A percentile compares a stretch with the other conserved stretches of the same genome.
These are phyloP conservation scores for Polychaeton citri DNA, from an alignment of 2,329 filamentous ascomycete species.

Conservation along the genomic window DNA sequence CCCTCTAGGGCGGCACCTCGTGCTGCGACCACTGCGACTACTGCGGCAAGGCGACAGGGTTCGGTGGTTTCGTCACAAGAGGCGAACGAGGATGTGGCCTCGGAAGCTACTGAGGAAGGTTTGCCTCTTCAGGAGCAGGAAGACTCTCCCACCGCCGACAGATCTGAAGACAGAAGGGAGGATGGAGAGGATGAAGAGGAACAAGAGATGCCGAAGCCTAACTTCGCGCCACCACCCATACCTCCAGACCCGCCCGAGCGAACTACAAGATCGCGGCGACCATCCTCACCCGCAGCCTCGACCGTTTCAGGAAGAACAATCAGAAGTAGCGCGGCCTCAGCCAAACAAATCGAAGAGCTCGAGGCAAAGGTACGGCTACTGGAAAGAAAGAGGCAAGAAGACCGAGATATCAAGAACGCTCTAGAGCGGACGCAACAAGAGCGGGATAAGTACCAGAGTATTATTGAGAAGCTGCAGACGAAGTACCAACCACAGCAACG, in stretches of 20 bases:
- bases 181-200: conserved; percentile 9
- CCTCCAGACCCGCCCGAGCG: conserved; percentile 10
- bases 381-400: conserved; percentile 75
- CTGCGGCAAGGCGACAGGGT: not conserved
- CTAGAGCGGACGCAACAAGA: conserved; percentile 66
- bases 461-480: conserved; percentile 80
- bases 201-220: conserved; percentile 6
- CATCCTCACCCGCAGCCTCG: conserved; percentile 20
- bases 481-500: conserved; percentile 79
- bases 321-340: conserved; percentile 37
- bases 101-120: too few relatives aligned
- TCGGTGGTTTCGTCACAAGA: not conserved
- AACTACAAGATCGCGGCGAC: conserved; percentile 13
- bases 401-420: conserved; percentile 70
- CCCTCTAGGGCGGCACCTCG: not conserved
- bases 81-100: not conserved
- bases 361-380: conserved; percentile 77
- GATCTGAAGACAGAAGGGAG: too few relatives aligned
- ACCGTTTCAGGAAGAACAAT: conserved; percentile 19
- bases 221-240: conserved; percentile 19
- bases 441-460: conserved; percentile 62
- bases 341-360: conserved; percentile 68
- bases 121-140: too few relatives aligned
- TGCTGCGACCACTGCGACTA: not conserved
- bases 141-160: too few relatives aligned